These are phyloP conservation scores for Colletotrichum agaves DNA, from an alignment of 2,329 filamentous ascomycete genomes.

Conservation along the genomic window DNA sequence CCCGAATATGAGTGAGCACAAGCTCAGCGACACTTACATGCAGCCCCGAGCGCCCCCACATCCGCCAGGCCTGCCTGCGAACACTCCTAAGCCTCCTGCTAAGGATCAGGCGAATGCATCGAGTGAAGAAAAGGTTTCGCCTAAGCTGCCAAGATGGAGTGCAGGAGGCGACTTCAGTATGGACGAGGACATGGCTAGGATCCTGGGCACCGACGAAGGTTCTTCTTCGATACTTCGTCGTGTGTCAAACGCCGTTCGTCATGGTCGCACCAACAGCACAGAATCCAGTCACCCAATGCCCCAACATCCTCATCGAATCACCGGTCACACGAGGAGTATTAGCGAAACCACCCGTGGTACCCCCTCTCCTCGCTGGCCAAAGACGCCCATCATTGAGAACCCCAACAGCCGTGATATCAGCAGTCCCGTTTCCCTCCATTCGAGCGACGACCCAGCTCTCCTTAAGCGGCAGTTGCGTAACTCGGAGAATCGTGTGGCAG, in stretches of 20 bases:
- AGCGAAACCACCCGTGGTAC: conserved; percentile 75
- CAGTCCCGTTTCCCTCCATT: conserved; percentile 75
- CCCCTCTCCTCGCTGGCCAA: conserved; percentile 75
- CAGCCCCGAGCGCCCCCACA: conserved; percentile 66
- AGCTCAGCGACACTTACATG: conserved; percentile 65
- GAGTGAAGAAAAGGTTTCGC: conserved; percentile 63
- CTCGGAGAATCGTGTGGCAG: conserved; percentile 85
- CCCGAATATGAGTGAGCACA: conserved; percentile 52
- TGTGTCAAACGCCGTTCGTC: conserved; percentile 92
- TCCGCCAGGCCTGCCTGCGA: conserved; percentile 54
- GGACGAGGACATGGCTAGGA: conserved; percentile 95
- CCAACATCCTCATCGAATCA: conserved; percentile 35
- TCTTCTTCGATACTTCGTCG: conserved; percentile 85
- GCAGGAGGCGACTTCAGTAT: conserved; percentile 88
- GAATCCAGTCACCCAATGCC: conserved; percentile 57
- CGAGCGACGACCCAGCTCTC: conserved; percentile 71
- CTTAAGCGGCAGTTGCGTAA: conserved; percentile 81
- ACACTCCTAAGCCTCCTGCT: conserved; percentile 49
- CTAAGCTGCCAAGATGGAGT: conserved; percentile 79
- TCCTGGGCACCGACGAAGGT: conserved; percentile 80
- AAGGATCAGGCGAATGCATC: conserved; percentile 61
- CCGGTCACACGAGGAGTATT: conserved; percentile 69
- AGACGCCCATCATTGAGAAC: conserved; percentile 69
- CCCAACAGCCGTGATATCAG: conserved; percentile 68
- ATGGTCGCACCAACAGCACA: conserved; percentile 88